These are phyloP conservation scores for Penicillium coffeae DNA, from an alignment of 495 filamentous ascomycete genomes.

Conservation along the genomic window DNA sequence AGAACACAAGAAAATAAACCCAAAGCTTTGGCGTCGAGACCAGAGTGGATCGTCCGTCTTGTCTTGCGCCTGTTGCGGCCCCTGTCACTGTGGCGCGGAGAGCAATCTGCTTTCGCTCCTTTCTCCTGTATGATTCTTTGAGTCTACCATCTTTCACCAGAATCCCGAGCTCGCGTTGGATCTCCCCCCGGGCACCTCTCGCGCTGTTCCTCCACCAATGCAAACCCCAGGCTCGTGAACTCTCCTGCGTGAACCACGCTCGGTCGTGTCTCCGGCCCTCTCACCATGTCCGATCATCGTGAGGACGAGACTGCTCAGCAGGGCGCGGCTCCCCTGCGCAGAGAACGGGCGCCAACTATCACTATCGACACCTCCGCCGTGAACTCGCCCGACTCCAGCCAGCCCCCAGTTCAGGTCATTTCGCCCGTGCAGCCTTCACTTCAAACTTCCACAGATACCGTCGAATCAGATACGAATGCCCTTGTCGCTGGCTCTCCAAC, in stretches of 20 bases:
- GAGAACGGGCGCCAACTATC: slow-evolving; percentile 60
- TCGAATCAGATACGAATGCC: slow-evolving; percentile 38
- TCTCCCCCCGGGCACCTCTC: too few relatives aligned
- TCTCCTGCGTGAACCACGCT: slow-evolving; percentile 14
- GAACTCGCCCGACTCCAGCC: slow-evolving; percentile 29
- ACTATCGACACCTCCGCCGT: slow-evolving; percentile 74
- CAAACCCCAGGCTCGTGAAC: background rate
- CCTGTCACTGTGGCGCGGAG: background rate
- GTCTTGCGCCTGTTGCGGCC: background rate
- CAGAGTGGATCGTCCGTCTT: background rate
- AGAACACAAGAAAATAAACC: background rate
- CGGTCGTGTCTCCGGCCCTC: slow-evolving; percentile 5
- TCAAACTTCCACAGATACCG: slow-evolving; percentile 41
- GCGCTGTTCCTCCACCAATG: too few relatives aligned
- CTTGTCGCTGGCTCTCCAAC: slow-evolving; percentile 49
- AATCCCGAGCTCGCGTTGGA: too few relatives aligned
- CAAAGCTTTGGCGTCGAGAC: background rate
- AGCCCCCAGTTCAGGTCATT: slow-evolving; percentile 23
- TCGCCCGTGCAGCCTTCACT: slow-evolving; percentile 44
- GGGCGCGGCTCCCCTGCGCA: slow-evolving; percentile 33
- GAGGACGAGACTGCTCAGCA: slow-evolving; percentile 25
- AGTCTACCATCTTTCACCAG: too few relatives aligned
- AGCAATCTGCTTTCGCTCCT: background rate
- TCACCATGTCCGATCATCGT: slow-evolving; percentile 33
- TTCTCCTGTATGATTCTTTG: background rate